Evolutionary conservation across 805 yeast genomes (phyloP).

Genomic region (Brettanomyces custersianus): DNA sequence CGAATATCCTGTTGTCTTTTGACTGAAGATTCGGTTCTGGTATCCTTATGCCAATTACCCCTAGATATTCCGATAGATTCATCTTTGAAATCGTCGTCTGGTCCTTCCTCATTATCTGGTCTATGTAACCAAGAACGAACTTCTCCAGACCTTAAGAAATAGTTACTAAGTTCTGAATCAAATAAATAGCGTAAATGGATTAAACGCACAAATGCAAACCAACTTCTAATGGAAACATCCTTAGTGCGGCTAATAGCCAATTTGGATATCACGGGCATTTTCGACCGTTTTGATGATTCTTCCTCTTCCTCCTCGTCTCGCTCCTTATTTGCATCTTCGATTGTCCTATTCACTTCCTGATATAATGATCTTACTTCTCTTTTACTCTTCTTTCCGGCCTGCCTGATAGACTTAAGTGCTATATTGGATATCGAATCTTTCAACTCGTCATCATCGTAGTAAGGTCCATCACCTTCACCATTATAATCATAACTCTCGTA

Average conservation of each 20-base stretch:
- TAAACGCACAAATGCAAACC: constrained; percentile 42
- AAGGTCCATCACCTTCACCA: constrained; percentile 38
- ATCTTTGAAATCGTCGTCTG: constrained; percentile 8
- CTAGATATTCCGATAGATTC: constrained; percentile 1
- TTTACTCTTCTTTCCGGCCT: constrained; percentile 53
- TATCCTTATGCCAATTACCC: constrained; percentile 11
- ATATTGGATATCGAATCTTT: constrained; percentile 32
- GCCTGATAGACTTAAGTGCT: constrained; percentile 44
- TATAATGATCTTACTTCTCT: constrained; percentile 50
- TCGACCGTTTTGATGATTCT: constrained; percentile 5
- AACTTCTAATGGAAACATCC: constrained; percentile 37
- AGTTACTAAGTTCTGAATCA: constrained; percentile 42
- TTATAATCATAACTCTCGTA: constrained; percentile 37
- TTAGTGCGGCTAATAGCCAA: constrained; percentile 37
- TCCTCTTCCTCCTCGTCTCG: constrained; percentile 18
- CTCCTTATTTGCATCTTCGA: constrained; percentile 24
- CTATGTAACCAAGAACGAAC: constrained; percentile 14
- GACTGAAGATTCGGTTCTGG: constrained; percentile 11
- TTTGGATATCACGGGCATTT: constrained; percentile 17
- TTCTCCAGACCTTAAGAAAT: constrained; percentile 27
- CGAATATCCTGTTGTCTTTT: constrained; percentile 18
- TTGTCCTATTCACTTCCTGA: constrained; percentile 45
- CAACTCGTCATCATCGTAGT: constrained; percentile 6
- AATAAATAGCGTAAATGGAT: constrained; percentile 42
- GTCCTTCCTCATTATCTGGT: constrained; percentile 9